Evolutionary conservation across 345 rosid species (phyloP), one percentile per base, ranked within the genome.

Genomic region (Arabis alpina): DNA sequence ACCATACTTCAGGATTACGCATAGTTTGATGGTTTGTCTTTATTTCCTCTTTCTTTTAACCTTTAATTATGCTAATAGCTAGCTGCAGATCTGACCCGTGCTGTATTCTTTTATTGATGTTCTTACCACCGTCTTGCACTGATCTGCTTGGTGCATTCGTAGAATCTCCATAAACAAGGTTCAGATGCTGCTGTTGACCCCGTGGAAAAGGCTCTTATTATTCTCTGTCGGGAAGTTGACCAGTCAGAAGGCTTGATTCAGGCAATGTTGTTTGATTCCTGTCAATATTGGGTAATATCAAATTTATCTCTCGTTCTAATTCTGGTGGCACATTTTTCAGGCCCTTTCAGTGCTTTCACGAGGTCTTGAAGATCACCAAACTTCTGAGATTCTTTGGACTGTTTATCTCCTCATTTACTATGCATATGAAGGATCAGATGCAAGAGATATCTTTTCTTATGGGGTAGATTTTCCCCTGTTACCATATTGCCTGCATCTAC

Each of bases 311-410:
- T 54, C 55, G 49, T 66, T 77, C 63, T 72, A 34, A 67, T 69
- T 61, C 28, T 61, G 27, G 54, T 66, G 32, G 58, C 73, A 48
- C 6, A 43, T 76, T 74, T 77, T 78, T 72, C 84, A 94, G 99
- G 90, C 95, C 67, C 95, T 94, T 59, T 75, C 81, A 66, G 42
- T 84, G 53, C 83, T 94, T 30, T 87, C 95, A 71, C 84, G 90
- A 64, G 88, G 92, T 60, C 90, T 94, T 25, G 96, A 91, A 80
- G 77, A 70, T 79, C 86, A 87, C 75, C 88, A 84, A 37, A 56
- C 87, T 54, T 89, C 91, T 63, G 97, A 89, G 80, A 64, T 78
- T 75, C 86, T 87, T 71, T 94, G 99, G 99, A 84, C 81, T 15
- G 77, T 81, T 48, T 94, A 94, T 80, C 85, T 94, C 71, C 78